Evolutionary conservation across 2,329 filamentous ascomycete genomes (phyloP).

Genomic region (Epichloe sibirici): DNA sequence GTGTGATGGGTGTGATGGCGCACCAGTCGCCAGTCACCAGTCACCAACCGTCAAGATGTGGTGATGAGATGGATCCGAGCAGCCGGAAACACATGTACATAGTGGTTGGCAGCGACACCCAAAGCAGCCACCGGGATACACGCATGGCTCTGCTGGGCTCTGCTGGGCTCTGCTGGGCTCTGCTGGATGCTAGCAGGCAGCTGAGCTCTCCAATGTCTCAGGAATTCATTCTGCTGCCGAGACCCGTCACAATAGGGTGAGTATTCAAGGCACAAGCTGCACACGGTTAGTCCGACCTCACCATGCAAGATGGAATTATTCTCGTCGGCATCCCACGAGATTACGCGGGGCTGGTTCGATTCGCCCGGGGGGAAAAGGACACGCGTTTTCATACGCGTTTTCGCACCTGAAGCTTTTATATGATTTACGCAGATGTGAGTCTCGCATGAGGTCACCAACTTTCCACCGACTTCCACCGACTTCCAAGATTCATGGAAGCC

Average conservation of each 20-base stretch:
- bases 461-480: not conserved
- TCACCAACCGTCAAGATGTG: not conserved
- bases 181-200: no score
- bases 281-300: no score
- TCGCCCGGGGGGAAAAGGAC: no score
- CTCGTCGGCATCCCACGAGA: no score
- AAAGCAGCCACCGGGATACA: not conserved
- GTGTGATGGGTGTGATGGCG: no score
- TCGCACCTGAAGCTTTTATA: not conserved
- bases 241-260: not conserved
- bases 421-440: not conserved
- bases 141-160: no score
- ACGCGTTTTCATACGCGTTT: no score
- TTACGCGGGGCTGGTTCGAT: no score
- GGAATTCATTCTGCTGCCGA: not conserved
- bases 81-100: not conserved
- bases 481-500: not conserved
- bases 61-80: not conserved
- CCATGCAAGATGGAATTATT: no score
- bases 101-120: not conserved
- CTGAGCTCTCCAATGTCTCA: no score
- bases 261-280: no score
- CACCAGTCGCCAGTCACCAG: not conserved
- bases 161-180: no score
- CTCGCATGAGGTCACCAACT: not conserved